Percentiles rank a stretch among this genome's conserved stretches.
phyloP scores from a whole-genome alignment of 768 basidiomycete genomes.

The Paxillus rubicundulus region DNA sequence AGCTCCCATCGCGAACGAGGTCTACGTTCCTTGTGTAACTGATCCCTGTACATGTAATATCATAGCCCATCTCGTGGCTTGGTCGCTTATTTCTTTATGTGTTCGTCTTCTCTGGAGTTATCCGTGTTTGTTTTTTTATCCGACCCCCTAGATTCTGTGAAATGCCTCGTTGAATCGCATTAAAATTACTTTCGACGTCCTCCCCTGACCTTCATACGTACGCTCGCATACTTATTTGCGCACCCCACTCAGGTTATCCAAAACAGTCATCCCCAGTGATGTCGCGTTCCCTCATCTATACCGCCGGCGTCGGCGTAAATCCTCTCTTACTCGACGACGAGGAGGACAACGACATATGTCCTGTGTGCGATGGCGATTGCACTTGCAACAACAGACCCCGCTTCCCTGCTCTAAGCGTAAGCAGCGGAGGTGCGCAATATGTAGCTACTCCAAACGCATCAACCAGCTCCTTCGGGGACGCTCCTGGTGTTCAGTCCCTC shows the following conservation, averaged over 20 bases:
- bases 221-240: conserved; percentile 22
- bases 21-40: conserved; percentile 23
- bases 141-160: conserved; percentile 19
- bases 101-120: conserved; percentile 12
- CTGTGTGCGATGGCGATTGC: conserved; percentile 88
- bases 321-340: conserved; percentile 48
- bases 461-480: conserved; percentile 31
- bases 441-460: conserved; percentile 39
- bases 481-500: conserved; percentile 37
- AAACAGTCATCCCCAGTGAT: conserved; percentile 59
- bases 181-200: conserved; percentile 26
- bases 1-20: conserved; percentile 28
- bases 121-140: conserved; percentile 14
- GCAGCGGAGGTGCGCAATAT: conserved; percentile 37
- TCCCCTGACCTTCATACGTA: conserved; percentile 21
- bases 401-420: conserved; percentile 29
- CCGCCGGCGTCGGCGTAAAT: conserved; percentile 49
- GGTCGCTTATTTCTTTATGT: conserved; percentile 10
- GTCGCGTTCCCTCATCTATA: conserved; percentile 69
- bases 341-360: conserved; percentile 86
- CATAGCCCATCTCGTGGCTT: conserved; percentile 22
- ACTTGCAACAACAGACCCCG: conserved; percentile 59
- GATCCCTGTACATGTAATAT: conserved; percentile 39
- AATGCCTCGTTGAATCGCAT: conserved; percentile 13
- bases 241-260: conserved; percentile 34